phyloP scores from a whole-genome alignment of 257 asterid species.

The Solanum pennellii region DNA sequence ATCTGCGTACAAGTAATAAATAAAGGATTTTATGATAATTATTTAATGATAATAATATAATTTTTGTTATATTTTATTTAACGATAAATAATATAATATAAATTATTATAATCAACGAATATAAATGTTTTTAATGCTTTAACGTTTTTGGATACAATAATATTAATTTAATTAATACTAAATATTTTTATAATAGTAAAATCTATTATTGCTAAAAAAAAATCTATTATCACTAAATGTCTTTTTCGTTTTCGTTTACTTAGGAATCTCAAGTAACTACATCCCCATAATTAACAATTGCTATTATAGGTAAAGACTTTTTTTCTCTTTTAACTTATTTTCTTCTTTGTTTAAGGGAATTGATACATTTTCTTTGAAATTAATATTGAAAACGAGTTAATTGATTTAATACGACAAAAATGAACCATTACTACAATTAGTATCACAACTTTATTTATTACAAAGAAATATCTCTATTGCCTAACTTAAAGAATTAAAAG shows the following conservation, averaged over 20 bases:
- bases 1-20: neutral
- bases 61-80: no score
- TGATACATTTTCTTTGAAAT: neutral
- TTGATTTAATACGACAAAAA: neutral
- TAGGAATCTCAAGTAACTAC: neutral
- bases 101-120: no score
- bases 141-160: no score
- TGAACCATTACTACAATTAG: neutral
- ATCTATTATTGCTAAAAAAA: no score
- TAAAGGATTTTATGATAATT: no score
- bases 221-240: no score
- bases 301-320: neutral
- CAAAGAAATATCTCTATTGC: neutral
- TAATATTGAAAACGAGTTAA: neutral
- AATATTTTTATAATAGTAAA: no score
- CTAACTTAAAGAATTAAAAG: neutral
- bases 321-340: neutral
- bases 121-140: no score
- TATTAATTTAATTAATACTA: accelerated
- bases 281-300: neutral
- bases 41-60: no score
- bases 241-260: no score
- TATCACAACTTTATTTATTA: neutral
- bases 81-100: no score
- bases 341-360: neutral